Evolutionary conservation across 2,329 filamentous ascomycete species (phyloP).

Genomic region (Calonectria pseudoreteaudii): DNA sequence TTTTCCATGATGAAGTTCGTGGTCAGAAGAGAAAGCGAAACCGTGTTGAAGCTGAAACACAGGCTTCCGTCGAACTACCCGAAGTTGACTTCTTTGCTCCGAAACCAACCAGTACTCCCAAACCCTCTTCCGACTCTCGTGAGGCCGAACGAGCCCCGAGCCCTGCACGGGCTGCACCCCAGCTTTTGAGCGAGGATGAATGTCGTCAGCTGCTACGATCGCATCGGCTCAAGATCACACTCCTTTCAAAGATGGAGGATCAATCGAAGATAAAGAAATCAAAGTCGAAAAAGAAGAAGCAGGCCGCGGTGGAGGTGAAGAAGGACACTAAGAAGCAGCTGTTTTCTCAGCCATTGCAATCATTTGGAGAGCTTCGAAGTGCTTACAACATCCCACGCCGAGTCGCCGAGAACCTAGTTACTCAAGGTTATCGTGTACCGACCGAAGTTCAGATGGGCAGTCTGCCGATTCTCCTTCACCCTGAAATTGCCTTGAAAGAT

Average conservation of each 20-base stretch:
- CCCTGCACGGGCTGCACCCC: slow-evolving; percentile 41
- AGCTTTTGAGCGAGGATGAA: slow-evolving; percentile 73
- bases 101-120: slow-evolving; percentile 51
- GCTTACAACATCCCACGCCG: slow-evolving; percentile 80
- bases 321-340: slow-evolving; percentile 71
- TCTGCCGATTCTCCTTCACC: slow-evolving; percentile 80
- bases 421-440: slow-evolving; percentile 88
- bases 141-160: slow-evolving; percentile 44
- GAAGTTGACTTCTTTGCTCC: slow-evolving; percentile 72
- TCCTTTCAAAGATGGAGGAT: slow-evolving; percentile 69
- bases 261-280: slow-evolving; percentile 63
- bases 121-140: slow-evolving; percentile 41
- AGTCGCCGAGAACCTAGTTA: slow-evolving; percentile 81
- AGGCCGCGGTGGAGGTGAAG: slow-evolving; percentile 58
- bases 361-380: slow-evolving; percentile 78
- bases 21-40: slow-evolving; percentile 68
- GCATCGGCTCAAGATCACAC: slow-evolving; percentile 86
- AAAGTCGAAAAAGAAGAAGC: slow-evolving; percentile 65
- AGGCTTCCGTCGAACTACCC: slow-evolving; percentile 50
- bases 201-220: slow-evolving; percentile 80
- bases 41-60: slow-evolving; percentile 49
- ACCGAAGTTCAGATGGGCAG: slow-evolving; percentile 94
- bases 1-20: slow-evolving; percentile 70
- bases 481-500: slow-evolving; percentile 60
- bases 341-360: slow-evolving; percentile 82